Percentiles rank a stretch among this genome's conserved stretches.
Conservation (phyloP, 2,329 filamentous ascomycete genomes). For the Leptographium flavum region DNA sequence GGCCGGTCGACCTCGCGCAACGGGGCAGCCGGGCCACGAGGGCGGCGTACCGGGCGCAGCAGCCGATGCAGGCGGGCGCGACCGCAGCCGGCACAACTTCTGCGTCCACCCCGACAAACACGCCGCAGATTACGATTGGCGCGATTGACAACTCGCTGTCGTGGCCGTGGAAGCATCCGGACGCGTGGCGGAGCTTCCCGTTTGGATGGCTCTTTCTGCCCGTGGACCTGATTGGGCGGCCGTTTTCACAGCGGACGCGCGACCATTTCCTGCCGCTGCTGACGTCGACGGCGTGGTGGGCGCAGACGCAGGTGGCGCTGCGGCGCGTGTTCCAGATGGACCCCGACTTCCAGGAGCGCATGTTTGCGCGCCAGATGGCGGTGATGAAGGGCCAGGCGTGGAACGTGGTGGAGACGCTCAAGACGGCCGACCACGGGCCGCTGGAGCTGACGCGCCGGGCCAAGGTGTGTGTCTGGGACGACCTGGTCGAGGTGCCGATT, state of each 20-base stretch:
- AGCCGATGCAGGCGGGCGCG: conserved; percentile 61
- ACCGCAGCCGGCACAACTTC: conserved; percentile 15
- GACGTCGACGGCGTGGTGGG: conserved; percentile 95
- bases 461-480: conserved; percentile 94
- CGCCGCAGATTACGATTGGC: conserved; percentile 59
- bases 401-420: conserved; percentile 97
- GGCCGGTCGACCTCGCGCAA: conserved; percentile 42
- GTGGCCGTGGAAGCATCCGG: conserved; percentile 98
- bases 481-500: conserved; percentile 88
- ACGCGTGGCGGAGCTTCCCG: conserved; percentile 80
- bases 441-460: conserved; percentile 78
- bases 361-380: conserved; percentile 96
- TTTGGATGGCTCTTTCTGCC: conserved; percentile 98
- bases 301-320: conserved; percentile 75
- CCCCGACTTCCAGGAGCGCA: conserved; percentile 91
- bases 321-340: conserved; percentile 83
- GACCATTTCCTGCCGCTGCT: conserved; percentile 93
- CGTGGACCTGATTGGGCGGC: conserved; percentile 87
- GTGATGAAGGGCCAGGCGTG: conserved; percentile 99
- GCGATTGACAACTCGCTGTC: conserved; percentile 97
- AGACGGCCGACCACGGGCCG: conserved; percentile 81
- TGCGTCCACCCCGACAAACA: conserved; percentile 20
- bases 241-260: conserved; percentile 85
- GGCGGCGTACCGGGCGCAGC: conserved; percentile 57
- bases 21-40: conserved; percentile 32